Evolutionary conservation across 202 grass and related monocot genomes (phyloP), one percentile per base, ranked within the genome.

Genomic region (Alloteropsis angusta): DNA sequence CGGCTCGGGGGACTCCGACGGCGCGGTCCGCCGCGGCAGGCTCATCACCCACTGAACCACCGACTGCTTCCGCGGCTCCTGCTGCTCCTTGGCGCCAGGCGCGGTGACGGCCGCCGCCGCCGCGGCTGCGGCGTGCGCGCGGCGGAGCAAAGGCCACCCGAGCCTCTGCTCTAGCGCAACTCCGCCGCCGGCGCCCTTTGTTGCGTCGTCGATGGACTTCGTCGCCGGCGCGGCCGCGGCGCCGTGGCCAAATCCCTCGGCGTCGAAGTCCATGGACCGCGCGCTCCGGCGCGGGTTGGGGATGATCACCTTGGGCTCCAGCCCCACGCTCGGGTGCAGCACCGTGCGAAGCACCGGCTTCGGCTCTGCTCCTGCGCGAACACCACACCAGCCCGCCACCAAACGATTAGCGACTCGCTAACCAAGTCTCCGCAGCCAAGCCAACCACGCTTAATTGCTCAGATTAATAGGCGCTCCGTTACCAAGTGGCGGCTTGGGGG

Each of bases 41-140:
- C 79, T 99, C 96, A 99, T 99, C 46, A 89, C 96, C 96, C 96
- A 99, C 45, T 93, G 92, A 30, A 96, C 92, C 16, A 99, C 96
- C 28, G 96, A 91, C 86, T 93, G 80, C 79, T 96, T 96, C 28
- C 90, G 72, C 28, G 72, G 77, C 45, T 66, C 76, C 3, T 82
- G 75, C 3, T 82, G 75, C 6, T 12, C 62, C 54, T 50, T 83
- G 36, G 63, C 26, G 36, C 28, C 16, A n/a, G 81, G 61, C 11
- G 6, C 19, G 6, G 13, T 6, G 81, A 52, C 18, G 35, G 58
- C 21, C 15, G 47, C 11, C 11, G 60, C 54, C 11, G 60, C 54
- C 8, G 68, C 65, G 12, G 68, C 42, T 2, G 55, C 54, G 47
- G 47, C 61, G 62, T 39, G 76, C 61, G 44, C 68, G 82, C 57